Base-by-base conservation (phyloP, 805 yeast species). In the Grigorovia transvaalensis region DNA sequence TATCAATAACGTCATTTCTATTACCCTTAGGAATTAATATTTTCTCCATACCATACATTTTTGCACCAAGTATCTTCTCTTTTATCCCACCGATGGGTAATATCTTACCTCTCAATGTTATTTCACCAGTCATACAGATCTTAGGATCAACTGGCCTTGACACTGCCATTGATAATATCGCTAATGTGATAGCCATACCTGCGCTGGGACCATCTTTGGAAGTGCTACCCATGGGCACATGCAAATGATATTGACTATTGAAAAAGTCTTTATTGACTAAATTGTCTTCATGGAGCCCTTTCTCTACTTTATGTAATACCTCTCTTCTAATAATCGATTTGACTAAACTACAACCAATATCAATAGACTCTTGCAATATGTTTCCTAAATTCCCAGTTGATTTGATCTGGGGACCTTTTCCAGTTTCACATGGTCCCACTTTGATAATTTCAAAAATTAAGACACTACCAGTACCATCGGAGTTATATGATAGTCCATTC, bases 371-470 rank as follows among this genome's bases (percentile, higher is more conserved):
- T 64, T 88, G 88, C 96, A 91, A 89, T 42, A 90, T 96, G 59
- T 89, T 96, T 57, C 96, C 96, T 57, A 93, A 76, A 65, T 88
- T 91, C 57, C 99, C 99, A 2, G 99, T 93, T 47, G 88, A 79
- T 54, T 82, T 82, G 50, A 85, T 67, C 44, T 71, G 67, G 15
- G 88, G 79, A 6, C 65, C 65, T 17, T 60, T 55, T 18, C 56
- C 61, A 13, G 11, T 11, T 9, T 61, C 64, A 29, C 55, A 57
- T 29, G 73, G 76, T 44, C 82, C 85, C 46, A 81, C 68, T 52
- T 82, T 78, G 42, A 86, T 78, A 59, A 88, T 80, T 63, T 89
- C 96, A 64, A 89, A 85, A 15, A 83, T 78, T 49, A 89, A 71
- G 1, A 86, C 80, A 1, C 91, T 83, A 0, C 96, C 96, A 5